Percentiles rank a stretch among this genome's conserved stretches.
Evolutionary conservation across 805 yeast genomes (phyloP).

Genomic region (Torulaspora quercuum): DNA sequence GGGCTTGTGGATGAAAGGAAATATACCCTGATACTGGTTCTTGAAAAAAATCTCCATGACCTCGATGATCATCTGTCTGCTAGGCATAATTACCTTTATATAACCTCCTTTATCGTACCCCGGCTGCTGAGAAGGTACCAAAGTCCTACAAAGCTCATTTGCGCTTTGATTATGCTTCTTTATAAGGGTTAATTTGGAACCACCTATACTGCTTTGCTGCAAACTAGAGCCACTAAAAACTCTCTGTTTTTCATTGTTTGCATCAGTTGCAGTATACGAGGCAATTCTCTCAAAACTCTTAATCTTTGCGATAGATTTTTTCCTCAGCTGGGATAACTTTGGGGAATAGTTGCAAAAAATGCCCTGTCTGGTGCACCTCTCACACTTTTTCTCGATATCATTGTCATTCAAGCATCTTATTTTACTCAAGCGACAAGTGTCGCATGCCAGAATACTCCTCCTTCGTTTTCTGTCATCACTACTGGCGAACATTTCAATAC

Average conservation of each 20-base stretch:
- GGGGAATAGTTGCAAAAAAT: conserved; percentile 1
- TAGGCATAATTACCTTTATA: too few species aligned
- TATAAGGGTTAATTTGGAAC: too few species aligned
- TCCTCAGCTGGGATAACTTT: conserved; percentile 2
- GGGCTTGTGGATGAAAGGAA: conserved; percentile 3
- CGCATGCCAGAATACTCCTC: conserved; percentile 2
- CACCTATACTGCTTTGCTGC: too few species aligned
- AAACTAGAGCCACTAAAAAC: too few species aligned
- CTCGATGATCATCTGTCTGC: not conserved
- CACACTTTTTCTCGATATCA: not conserved
- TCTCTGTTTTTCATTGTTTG: too few species aligned
- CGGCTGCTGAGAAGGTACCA: too few species aligned
- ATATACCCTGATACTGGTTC: conserved; percentile 3
- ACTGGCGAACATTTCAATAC: too few species aligned
- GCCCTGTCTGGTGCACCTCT: not conserved
- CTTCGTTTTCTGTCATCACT: conserved; percentile 2
- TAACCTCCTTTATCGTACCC: too few species aligned
- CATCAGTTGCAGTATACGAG: too few species aligned
- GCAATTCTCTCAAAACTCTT: too few species aligned
- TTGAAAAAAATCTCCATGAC: conserved; percentile 1
- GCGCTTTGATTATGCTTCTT: too few species aligned
- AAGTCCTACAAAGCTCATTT: too few species aligned
- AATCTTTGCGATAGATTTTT: conserved; percentile 1
- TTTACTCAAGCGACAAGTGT: conserved; percentile 2
- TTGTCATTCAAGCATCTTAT: conserved; percentile 1